Base-by-base conservation (phyloP, 768 basidiomycete genomes). In the Lactarius deliciosus region DNA sequence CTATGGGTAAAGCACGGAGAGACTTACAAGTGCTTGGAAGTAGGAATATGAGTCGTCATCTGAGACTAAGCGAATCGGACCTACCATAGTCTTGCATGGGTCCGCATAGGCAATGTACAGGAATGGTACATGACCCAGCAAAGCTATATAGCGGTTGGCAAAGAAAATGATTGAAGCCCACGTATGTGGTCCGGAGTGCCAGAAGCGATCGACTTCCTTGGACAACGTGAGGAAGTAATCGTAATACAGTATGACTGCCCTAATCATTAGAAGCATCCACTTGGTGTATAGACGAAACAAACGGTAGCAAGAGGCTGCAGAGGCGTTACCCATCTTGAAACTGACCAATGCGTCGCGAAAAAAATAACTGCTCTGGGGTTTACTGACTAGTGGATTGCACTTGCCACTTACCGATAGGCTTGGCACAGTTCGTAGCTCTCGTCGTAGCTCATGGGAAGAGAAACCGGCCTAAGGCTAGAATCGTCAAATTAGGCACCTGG, bases 161-260 rank as follows among this genome's bases (percentile, higher is more conserved):
- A 74, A 66, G 57, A 73, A 75, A 7, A 72, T 3, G 10, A 58
- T 3, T 3, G 73, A 72, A 4, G 66, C 60, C 50, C 57, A 65
- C 7, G 63, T 69, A 67, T 70, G 36, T 10, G 41, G 20, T 20
- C 60, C 25, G 8, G 56, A 22, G 10, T 57, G 68, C 84, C 85
- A 85, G 73, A 80, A 81, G 16, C 77, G 73, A 25, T 78, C 76
- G 8, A 82, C 74, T 65, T 86, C 85, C 34, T 65, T 60, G 0
- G 68, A 57, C 5, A 85, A 68, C 0, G 85, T 86, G 45, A 84
- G 72, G 47, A 76, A 43, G 65, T 81, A 83, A 58, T 85, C 85
- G 58, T 82, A 81, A 18, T 79, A 70, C 25, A 79, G 68, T 9
- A 78, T 58, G n/a, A 55, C 78, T 74, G 56, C 36, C 22, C 25